Percentiles rank a stretch among this genome's conserved stretches.
phyloP scores from a whole-genome alignment of 352 stramenopile genomes.

The Phytophthora multivora region DNA sequence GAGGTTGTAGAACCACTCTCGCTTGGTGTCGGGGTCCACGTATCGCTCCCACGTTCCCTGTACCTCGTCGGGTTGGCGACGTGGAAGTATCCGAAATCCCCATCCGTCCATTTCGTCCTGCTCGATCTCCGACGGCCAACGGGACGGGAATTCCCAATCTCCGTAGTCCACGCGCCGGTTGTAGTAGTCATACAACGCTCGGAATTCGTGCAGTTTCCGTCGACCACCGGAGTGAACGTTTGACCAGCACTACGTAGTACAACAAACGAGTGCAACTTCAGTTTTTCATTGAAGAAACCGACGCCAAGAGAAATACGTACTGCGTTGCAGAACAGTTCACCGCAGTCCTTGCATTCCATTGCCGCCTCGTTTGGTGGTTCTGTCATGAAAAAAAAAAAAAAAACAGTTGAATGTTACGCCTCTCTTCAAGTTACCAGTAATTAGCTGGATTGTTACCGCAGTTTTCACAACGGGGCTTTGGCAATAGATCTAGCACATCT shows the following conservation, averaged over 20 bases:
- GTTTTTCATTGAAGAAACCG: conserved; percentile 4
- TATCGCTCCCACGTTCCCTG: conserved; percentile 67
- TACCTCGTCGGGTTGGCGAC: conserved; percentile 49
- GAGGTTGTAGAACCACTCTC: conserved; percentile 79
- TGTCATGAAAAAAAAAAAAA: not conserved
- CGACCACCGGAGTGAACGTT: conserved; percentile 88
- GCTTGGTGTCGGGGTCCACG: conserved; percentile 41
- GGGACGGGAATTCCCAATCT: conserved; percentile 89
- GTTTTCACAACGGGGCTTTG: conserved; percentile 89
- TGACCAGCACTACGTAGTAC: conserved; percentile 70
- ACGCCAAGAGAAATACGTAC: conserved; percentile 36
- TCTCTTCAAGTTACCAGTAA: not conserved
- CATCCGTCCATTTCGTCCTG: conserved; percentile 89
- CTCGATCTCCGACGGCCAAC: conserved; percentile 89
- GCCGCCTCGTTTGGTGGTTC: conserved; percentile 46
- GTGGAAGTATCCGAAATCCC: conserved; percentile 61
- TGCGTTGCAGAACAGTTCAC: conserved; percentile 88
- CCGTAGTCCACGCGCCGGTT: conserved; percentile 91
- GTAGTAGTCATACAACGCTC: conserved; percentile 92
- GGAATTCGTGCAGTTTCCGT: conserved; percentile 81
- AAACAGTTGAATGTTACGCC: too few species aligned
- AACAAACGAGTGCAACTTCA: conserved; percentile 6
- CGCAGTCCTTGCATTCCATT: conserved; percentile 90
- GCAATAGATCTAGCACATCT: conserved; percentile 91
- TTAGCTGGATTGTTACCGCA: conserved; percentile 54